Percentiles rank a stretch among this genome's conserved stretches.
These are phyloP conservation scores for Przewalskia tangutica DNA, from an alignment of 257 asterid species.

Conservation along the genomic window DNA sequence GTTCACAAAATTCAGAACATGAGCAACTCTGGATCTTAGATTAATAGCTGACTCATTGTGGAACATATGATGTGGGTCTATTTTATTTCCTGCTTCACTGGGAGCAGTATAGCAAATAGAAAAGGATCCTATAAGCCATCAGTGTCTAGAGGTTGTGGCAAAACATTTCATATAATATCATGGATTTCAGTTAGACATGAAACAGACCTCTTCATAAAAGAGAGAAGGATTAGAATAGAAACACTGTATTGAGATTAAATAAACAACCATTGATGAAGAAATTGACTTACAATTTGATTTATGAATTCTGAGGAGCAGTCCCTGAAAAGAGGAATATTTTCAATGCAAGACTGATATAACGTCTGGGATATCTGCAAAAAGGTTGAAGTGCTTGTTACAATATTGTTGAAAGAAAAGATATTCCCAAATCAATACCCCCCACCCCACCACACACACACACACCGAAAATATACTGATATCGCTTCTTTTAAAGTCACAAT, in stretches of 20 bases:
- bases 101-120: neutral
- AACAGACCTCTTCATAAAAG: neutral
- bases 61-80: neutral
- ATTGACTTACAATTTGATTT: conserved; percentile 70
- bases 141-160: neutral
- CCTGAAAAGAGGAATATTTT: conserved; percentile 58
- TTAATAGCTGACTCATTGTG: neutral
- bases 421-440: neutral
- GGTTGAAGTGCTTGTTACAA: neutral
- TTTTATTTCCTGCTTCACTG: neutral
- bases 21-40: neutral
- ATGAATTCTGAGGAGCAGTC: conserved; percentile 80
- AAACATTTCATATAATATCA: neutral
- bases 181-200: neutral
- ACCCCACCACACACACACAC: no score
- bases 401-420: neutral
- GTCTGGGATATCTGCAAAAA: conserved; percentile 68
- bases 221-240: neutral
- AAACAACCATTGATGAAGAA: neutral
- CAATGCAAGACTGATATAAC: conserved; percentile 56
- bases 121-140: neutral
- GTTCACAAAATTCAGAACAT: neutral
- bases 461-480: neutral
- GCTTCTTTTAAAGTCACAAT: neutral
- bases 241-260: neutral